A percentile compares a stretch with the other conserved stretches of the same genome.
Conservation (phyloP, 2,329 filamentous ascomycete species). For the Fusarium burgessii region DNA sequence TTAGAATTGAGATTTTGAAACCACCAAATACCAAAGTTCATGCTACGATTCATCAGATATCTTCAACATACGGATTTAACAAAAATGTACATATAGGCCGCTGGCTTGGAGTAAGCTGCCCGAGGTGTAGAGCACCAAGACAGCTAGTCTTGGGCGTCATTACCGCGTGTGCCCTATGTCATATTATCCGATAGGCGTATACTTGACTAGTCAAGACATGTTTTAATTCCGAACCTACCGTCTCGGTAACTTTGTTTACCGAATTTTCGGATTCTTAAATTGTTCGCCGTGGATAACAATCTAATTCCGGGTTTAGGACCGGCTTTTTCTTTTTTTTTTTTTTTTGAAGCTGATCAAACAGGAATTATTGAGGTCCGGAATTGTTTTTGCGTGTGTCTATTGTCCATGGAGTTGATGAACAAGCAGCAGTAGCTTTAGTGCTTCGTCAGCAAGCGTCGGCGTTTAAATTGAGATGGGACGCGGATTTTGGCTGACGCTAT, state of each 20-base stretch:
- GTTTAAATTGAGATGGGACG: not conserved
- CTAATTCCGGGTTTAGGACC: not conserved
- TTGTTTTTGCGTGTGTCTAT: not conserved
- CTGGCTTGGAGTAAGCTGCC: not conserved
- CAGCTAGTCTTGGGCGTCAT: not conserved
- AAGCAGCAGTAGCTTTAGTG: constrained; percentile 6
- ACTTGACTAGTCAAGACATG: not conserved
- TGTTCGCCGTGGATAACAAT: not conserved
- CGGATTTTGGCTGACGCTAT: constrained; percentile 1
- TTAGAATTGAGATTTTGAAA: not conserved
- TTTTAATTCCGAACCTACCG: not conserved
- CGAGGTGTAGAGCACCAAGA: not conserved
- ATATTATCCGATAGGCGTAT: not conserved
- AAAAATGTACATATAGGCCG: not conserved
- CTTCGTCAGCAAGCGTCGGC: constrained; percentile 28
- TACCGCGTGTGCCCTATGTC: constrained; percentile 5
- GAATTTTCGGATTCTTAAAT: constrained; percentile 1
- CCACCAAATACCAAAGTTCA: not conserved
- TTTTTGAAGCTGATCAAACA: not conserved
- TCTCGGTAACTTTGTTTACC: not conserved
- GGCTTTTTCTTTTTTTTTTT: not conserved
- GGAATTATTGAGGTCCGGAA: not conserved
- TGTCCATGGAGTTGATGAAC: constrained; percentile 4
- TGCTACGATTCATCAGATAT: not conserved
- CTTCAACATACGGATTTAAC: constrained; percentile 1